Evolutionary conservation across 208 protist species (phyloP), one percentile per base, ranked within the genome.

Genomic region (Wallacemonas sp.): DNA sequence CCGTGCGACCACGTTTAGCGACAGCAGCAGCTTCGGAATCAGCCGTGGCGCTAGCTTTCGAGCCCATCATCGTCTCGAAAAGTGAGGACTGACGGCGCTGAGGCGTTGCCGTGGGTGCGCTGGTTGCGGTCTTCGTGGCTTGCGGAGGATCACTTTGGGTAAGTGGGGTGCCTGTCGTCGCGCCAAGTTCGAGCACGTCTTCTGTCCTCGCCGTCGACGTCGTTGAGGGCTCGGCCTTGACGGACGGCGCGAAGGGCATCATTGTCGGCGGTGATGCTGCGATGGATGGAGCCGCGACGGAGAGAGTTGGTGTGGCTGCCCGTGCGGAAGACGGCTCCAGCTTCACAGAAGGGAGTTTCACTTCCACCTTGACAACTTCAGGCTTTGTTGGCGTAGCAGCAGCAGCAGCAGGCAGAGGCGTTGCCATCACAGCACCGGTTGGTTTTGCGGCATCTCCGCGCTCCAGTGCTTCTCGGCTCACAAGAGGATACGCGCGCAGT

Each of bases 31-130:
- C 71, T 21, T 58, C 33, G 9, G 28, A 42, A 0, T 54, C 27
- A 34, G 22, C 26, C 24, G 54, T 65, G 2, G 22, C 53, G 1
- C 47, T 11, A 1, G 30, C 19, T 26, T 2, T 74, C 1, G 56
- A 61, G 21, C 66, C 72, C 42, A 65, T 70, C 62, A 76, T 69
- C 26, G 45, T 78, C 17, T 78, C 77, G 42, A 84, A 78, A 42
- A 90, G 64, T 1, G 72, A 79, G 2, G 71, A 22, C 54, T 65
- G 75, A 1, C 63, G 68, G 53, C 53, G 73, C 49, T 27, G 34
- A 2, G 26, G 39, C 27, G 51, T 41, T 21, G 41, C 19, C 31
- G 45, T 51, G 31, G 24, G 12, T 17, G 59, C 19, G 9, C 31
- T n/a, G n/a, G 56, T 15, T 24, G n/a, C 39, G 17, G 47, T 44